Evolutionary conservation across 305 asterid genomes (phyloP), one percentile per base, ranked within the genome.

Genomic region (Solanum chacoense): DNA sequence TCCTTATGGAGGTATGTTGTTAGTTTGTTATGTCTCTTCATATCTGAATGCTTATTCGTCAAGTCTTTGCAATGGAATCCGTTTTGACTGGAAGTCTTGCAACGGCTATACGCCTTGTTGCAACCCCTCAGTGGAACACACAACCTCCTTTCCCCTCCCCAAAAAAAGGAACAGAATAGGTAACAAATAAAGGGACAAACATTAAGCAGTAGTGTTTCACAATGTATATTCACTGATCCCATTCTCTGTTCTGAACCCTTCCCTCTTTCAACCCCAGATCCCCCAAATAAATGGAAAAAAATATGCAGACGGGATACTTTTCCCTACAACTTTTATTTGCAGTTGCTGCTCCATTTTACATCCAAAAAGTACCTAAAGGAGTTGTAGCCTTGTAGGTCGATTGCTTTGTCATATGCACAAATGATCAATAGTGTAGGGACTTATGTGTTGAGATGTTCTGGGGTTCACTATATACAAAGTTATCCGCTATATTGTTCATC

Each of bases 1-100:
- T 90, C 95, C 28, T 90, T 94, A 88, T 97, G 99, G 99, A 97
- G 99, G 99, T 97, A 95, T 45, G 92, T 73, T 79, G 45, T 55
- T 55, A 73, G 31, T 80, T 73, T 45, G 35, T 31, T 32, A 11
- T 16, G 13, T 3, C 6, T 2, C 36, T 78, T 34, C 10, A 36
- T 32, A 22, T 18, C 14, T 45, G 24, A 38, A 59, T 32, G 29
- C 35, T 72, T 81, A 75, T 37, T 76, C 12, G 3, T 73, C 24
- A 32, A 35, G 71, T 84, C 78, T 35, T 83, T 84, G 67, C 12
- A 63, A 75, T 55, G 71, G 86, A 14, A 28, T 80, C 86, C 16
- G 5, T 28, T 28, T 42, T 2, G 9, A 40, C 28, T 10, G 55
- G 4, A 76, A 79, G 13, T 79, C 85, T 79, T 79, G 22, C 10